These are phyloP conservation scores for Amyloporia xantha DNA, from an alignment of 768 basidiomycete genomes.

Conservation along the genomic window DNA sequence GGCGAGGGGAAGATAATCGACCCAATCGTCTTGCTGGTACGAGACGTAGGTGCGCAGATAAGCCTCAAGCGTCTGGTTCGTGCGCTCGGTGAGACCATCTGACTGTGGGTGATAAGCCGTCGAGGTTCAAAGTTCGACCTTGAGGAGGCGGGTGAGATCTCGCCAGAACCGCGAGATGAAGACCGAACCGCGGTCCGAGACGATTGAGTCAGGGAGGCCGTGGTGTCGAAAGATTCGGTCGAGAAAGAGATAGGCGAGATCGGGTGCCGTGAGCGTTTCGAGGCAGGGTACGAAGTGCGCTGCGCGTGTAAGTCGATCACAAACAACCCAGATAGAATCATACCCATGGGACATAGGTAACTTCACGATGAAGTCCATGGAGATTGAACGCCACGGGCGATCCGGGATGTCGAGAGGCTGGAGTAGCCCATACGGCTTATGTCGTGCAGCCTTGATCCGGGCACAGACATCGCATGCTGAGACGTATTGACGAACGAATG, in stretches of 20 bases:
- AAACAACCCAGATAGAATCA: slow-evolving; percentile 17
- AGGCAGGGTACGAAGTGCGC: slow-evolving; percentile 5
- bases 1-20: slow-evolving; percentile 31
- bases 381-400: slow-evolving; percentile 16
- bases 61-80: slow-evolving; percentile 31
- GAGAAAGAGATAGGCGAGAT: slow-evolving; percentile 4
- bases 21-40: slow-evolving; percentile 39
- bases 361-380: slow-evolving; percentile 21
- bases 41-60: slow-evolving; percentile 31
- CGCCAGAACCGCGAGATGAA: slow-evolving; percentile 11
- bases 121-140: slow-evolving; percentile 18
- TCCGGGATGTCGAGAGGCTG: slow-evolving; percentile 25
- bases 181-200: slow-evolving; percentile 13
- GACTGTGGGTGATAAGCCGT: slow-evolving; percentile 41
- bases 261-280: slow-evolving; percentile 4
- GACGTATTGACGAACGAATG: slow-evolving; percentile 26
- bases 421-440: slow-evolving; percentile 24
- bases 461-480: slow-evolving; percentile 24
- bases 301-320: slow-evolving; percentile 9
- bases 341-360: slow-evolving; percentile 10
- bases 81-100: slow-evolving; percentile 32
- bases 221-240: slow-evolving; percentile 9
- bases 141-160: slow-evolving; percentile 2
- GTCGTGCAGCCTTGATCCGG: slow-evolving; percentile 22
- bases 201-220: slow-evolving; percentile 12